These are phyloP conservation scores for Coemansia sp. DNA, from an alignment of 192 early-diverging fungal species.

Conservation along the genomic window DNA sequence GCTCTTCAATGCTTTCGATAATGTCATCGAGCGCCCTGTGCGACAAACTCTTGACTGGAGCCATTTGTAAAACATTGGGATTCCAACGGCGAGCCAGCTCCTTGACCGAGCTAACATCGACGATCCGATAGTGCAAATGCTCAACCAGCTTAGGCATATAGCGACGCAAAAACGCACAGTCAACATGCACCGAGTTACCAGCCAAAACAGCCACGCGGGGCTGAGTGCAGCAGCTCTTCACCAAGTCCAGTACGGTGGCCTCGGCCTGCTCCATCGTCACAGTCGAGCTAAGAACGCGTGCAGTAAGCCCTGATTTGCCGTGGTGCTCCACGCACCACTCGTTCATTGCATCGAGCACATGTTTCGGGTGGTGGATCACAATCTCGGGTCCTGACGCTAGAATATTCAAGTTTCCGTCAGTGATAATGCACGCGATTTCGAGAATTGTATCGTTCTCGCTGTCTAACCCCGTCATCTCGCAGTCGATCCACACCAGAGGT, in stretches of 20 bases:
- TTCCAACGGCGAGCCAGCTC: conserved; percentile 85
- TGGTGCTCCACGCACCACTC: conserved; percentile 91
- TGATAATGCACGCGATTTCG: conserved; percentile 87
- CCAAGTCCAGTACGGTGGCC: conserved; percentile 66
- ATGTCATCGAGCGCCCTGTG: conserved; percentile 94
- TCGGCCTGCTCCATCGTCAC: conserved; percentile 71
- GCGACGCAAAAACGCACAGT: conserved; percentile 78
- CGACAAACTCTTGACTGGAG: conserved; percentile 60
- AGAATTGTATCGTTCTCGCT: conserved; percentile 73
- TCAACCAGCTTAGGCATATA: conserved; percentile 77
- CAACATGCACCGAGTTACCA: conserved; percentile 92
- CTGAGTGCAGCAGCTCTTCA: conserved; percentile 67
- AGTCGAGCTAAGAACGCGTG: conserved; percentile 66
- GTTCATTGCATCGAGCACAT: conserved; percentile 83
- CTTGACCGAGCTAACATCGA: conserved; percentile 90
- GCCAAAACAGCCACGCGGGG: conserved; percentile 70
- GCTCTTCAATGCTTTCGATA: conserved; percentile 84
- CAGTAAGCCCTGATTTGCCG: conserved; percentile 80
- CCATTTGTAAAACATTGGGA: conserved; percentile 49
- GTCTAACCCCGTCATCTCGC: conserved; percentile 57
- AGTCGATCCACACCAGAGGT: conserved; percentile 55
- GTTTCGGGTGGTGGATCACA: conserved; percentile 70
- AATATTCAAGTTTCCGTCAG: conserved; percentile 82
- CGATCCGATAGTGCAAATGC: conserved; percentile 80
- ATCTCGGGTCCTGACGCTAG: conserved; percentile 75